Percentiles rank a stretch among this genome's conserved stretches.
phyloP scores from a whole-genome alignment of 495 filamentous ascomycete species.

The Penicillium ochrochloron region DNA sequence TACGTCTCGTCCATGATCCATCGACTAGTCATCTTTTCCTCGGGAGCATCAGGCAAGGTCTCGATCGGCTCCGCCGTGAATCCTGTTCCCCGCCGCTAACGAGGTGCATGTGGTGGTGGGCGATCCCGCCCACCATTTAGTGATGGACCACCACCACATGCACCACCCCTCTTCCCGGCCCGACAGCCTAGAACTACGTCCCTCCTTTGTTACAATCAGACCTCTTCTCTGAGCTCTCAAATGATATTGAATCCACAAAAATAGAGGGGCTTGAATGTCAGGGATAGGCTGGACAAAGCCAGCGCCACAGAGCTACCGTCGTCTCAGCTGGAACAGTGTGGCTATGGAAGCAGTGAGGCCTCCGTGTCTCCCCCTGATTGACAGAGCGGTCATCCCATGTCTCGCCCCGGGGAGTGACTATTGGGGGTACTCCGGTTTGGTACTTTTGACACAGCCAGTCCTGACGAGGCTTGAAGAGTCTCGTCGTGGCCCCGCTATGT shows the following conservation, averaged over 20 bases:
- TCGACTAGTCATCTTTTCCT: neutral
- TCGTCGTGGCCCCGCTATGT: slow-evolving; percentile 30
- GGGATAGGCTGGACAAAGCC: slow-evolving; percentile 2
- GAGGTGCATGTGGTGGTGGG: slow-evolving; percentile 21
- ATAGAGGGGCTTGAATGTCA: neutral
- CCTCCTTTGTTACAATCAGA: neutral
- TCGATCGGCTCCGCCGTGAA: slow-evolving; percentile 24
- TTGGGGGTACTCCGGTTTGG: slow-evolving; percentile 4
- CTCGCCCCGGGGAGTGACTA: neutral
- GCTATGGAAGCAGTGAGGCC: neutral
- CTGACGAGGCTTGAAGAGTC: neutral
- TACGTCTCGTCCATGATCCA: neutral
- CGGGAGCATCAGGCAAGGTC: slow-evolving; percentile 6
- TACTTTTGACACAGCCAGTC: slow-evolving; percentile 6
- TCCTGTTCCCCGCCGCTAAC: slow-evolving; percentile 19
- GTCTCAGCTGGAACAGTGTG: slow-evolving; percentile 6
- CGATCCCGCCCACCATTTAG: slow-evolving; percentile 1
- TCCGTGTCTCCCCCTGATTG: slow-evolving; percentile 19
- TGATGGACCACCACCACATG: slow-evolving; percentile 3
- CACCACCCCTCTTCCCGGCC: neutral
- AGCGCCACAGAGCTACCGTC: slow-evolving; percentile 14
- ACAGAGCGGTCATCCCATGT: slow-evolving; percentile 25
- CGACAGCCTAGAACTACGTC: neutral
- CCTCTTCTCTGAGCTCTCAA: neutral
- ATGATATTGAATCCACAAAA: neutral